Base-by-base conservation (phyloP, 768 basidiomycete species). In the Asterophora parasitica region DNA sequence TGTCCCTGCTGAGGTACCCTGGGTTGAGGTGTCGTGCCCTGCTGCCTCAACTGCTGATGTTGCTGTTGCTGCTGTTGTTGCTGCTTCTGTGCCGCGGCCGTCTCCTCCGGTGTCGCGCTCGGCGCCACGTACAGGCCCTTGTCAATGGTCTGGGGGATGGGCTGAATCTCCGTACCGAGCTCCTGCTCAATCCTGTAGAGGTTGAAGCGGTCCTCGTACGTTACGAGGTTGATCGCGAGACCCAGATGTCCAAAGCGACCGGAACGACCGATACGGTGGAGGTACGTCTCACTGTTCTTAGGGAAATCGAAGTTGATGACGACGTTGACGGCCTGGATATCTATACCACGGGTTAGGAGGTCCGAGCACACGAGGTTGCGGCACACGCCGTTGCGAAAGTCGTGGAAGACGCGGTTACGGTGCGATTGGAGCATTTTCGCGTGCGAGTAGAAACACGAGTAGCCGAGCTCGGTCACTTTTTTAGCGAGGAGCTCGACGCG, bases 221-320 rank as follows among this genome's bases (percentile, higher is more conserved):
- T 99, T 58, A 99, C 90, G 40, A 99, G 80, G 65, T 96, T 96
- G 70, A 99, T 96, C 34, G 96, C 96, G 39, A 99, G 76, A 60
- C 95, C 95, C 55, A 98, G 71, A 66, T 99, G 95, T 46, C 96
- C 95, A 62, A 96, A 99, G 43, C 95, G 88, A 46, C 95, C 96
- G 3, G 92, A 94, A 52, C 95, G 92, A 62, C 96, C 95, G 62
- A 98, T 98, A 55, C 95, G 88, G 67, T 99, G 95, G 16, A 99
- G 83, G 69, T 99, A 99, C 3, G 95, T 97, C 68, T 99, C 96
- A 51, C 92, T 90, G 65, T 94, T 97, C 78, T 97, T 96, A 51
- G 95, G 95, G 70, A 98, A 96, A 66, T 99, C 95, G 62, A 99
- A 99, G 72, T 97, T 98, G 79, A 99, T 97, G 61, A 99, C 95